phyloP scores from a whole-genome alignment of 2,329 filamentous ascomycete genomes.

The Aspergillus tubingensis region DNA sequence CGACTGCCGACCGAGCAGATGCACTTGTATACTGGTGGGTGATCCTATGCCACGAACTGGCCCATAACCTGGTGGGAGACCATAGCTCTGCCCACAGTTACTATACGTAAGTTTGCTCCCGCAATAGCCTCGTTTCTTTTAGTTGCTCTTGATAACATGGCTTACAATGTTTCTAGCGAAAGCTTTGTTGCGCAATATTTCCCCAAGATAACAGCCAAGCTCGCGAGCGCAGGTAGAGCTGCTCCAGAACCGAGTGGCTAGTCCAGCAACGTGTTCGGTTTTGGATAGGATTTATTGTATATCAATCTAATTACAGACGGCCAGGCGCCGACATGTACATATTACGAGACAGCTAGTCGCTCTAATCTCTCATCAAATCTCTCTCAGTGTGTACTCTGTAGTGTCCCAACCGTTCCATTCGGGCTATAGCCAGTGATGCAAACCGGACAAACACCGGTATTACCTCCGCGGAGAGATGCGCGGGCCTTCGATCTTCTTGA shows the following conservation, averaged over 20 bases:
- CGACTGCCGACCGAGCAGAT: constrained; percentile 58
- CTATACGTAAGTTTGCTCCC: constrained; percentile 59
- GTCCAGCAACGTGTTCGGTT: not conserved
- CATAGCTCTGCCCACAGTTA: constrained; percentile 81
- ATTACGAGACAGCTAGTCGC: not conserved
- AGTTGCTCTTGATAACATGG: not conserved
- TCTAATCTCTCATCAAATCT: not conserved
- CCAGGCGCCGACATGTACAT: not conserved
- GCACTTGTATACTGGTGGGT: constrained; percentile 90
- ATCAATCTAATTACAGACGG: not conserved
- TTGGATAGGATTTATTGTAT: not conserved
- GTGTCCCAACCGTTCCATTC: not conserved
- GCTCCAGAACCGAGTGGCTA: not conserved
- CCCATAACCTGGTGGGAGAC: constrained; percentile 81
- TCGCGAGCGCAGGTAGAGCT: constrained; percentile 31
- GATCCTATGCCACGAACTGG: constrained; percentile 91
- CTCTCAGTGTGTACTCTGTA: not conserved
- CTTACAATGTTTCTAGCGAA: constrained; percentile 53
- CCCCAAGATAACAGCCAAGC: constrained; percentile 64
- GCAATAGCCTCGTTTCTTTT: not conserved
- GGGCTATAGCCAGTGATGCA: constrained; percentile 20
- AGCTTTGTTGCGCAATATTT: constrained; percentile 79
- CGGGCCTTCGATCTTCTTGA: not conserved
- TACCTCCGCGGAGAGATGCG: constrained; percentile 16
- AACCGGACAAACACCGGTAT: constrained; percentile 31